Conservation (phyloP, 768 basidiomycete species). For the Boletus sp. region DNA sequence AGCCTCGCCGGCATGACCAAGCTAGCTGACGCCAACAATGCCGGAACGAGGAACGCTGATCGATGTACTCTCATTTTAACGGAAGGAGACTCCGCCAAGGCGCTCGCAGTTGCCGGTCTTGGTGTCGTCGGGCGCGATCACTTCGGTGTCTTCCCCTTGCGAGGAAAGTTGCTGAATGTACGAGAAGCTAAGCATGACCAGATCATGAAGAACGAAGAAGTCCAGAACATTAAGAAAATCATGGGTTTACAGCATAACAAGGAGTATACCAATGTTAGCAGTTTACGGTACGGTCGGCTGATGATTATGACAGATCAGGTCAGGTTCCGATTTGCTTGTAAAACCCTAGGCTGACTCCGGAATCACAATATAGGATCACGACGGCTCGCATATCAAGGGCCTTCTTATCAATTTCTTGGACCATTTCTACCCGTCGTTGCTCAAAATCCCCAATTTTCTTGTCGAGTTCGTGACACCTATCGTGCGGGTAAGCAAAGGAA, state of each 20-base stretch:
- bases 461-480: conserved; percentile 99
- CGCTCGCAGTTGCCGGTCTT: conserved; percentile 91
- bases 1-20: conserved; percentile 91
- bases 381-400: conserved; percentile 99
- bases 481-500: conserved; percentile 85
- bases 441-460: conserved; percentile 87
- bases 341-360: neutral
- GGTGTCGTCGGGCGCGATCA: conserved; percentile 94
- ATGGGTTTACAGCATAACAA: conserved; percentile 95
- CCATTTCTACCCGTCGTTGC: conserved; percentile 91
- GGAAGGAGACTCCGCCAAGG: conserved; percentile 99
- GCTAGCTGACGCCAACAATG: conserved; percentile 95
- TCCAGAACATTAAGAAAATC: conserved; percentile 97
- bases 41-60: conserved; percentile 76
- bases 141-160: conserved; percentile 96
- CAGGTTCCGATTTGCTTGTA: neutral
- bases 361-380: conserved; percentile 75
- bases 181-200: conserved; percentile 95
- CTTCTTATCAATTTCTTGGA: conserved; percentile 97
- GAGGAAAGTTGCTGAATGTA: conserved; percentile 95
- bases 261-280: conserved; percentile 65
- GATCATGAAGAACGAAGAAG: conserved; percentile 97
- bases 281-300: conserved; percentile 85
- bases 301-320: conserved; percentile 99
- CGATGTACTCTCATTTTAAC: conserved; percentile 95